A percentile compares a stretch with the other conserved stretches of the same genome.
Evolutionary conservation across 108 stramenopile species (phyloP).

Genomic region (Nitzschia palea): DNA sequence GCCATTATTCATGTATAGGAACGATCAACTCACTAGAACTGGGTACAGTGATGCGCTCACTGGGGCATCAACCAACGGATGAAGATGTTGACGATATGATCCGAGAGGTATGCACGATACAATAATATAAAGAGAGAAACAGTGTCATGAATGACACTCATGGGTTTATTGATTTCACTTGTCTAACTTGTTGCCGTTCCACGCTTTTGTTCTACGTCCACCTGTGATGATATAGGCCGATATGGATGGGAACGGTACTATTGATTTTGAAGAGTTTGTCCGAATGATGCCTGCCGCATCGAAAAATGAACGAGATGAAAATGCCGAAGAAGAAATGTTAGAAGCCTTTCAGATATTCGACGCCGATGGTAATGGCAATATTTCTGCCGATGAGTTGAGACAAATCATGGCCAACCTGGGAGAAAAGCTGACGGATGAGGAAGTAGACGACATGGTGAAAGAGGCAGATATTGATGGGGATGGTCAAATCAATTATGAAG

Average conservation of each 20-base stretch:
- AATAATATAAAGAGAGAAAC: too few relatives aligned
- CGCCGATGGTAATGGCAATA: constrained; percentile 99
- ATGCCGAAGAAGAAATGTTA: constrained; percentile 99
- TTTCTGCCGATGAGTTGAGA: constrained; percentile 99
- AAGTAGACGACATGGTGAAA: constrained; percentile 99
- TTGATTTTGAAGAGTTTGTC: constrained; percentile 99
- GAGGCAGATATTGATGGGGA: constrained; percentile 99
- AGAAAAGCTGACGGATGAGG: constrained; percentile 99
- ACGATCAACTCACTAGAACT: constrained; percentile 99
- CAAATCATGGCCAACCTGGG: constrained; percentile 99
- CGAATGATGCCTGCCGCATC: constrained; percentile 96
- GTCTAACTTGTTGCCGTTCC: neutral
- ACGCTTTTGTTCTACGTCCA: neutral
- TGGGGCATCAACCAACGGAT: constrained; percentile 99
- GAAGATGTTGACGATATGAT: constrained; percentile 99
- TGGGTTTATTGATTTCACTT: neutral
- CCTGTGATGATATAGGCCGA: too few relatives aligned
- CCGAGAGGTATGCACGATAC: constrained; percentile 89
- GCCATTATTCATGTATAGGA: constrained; percentile 40
- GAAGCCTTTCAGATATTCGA: constrained; percentile 98
- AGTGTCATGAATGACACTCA: too few relatives aligned
- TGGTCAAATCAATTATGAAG: constrained; percentile 40
- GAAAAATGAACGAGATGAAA: constrained; percentile 99
- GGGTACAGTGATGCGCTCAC: constrained; percentile 98
- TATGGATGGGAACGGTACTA: constrained; percentile 99